These are phyloP conservation scores for Dactylorhiza incarnata DNA, from an alignment of 106 monocot genomes.

Conservation along the genomic window DNA sequence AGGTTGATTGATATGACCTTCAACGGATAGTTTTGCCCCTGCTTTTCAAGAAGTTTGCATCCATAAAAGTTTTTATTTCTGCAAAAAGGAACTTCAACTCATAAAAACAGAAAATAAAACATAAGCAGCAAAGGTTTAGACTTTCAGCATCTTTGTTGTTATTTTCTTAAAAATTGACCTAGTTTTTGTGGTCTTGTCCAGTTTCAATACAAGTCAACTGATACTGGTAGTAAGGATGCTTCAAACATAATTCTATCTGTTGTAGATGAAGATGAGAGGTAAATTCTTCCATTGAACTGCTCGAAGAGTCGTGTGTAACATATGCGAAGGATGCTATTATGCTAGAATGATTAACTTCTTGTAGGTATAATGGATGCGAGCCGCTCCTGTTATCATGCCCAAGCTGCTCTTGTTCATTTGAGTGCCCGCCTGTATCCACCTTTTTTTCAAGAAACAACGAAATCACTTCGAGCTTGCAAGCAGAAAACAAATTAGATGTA, in stretches of 20 bases:
- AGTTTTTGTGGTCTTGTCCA: slow-evolving; percentile 15
- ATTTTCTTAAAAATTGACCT: neutral
- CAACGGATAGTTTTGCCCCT: no score
- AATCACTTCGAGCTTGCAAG: slow-evolving; percentile 19
- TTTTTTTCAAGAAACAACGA: slow-evolving; percentile 21
- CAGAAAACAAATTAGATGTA: slow-evolving; percentile 15
- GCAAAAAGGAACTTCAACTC: no score
- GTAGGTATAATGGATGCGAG: slow-evolving; percentile 74
- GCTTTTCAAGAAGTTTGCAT: no score
- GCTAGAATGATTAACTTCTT: neutral
- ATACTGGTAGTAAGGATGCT: slow-evolving; percentile 44
- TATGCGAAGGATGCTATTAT: neutral
- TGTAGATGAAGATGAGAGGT: slow-evolving; percentile 84
- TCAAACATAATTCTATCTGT: slow-evolving; percentile 38
- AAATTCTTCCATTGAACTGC: neutral
- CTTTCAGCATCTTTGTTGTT: no score
- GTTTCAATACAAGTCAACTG: slow-evolving; percentile 53
- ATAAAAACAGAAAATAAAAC: no score
- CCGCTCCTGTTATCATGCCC: slow-evolving; percentile 72
- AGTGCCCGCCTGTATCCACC: slow-evolving; percentile 73
- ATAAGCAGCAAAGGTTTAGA: no score
- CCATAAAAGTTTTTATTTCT: no score
- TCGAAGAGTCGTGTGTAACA: neutral
- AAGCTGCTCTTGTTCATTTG: slow-evolving; percentile 80
- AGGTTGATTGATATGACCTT: no score